phyloP scores from a whole-genome alignment of 2,329 filamentous ascomycete genomes.

The Cryphonectria nitschkei region DNA sequence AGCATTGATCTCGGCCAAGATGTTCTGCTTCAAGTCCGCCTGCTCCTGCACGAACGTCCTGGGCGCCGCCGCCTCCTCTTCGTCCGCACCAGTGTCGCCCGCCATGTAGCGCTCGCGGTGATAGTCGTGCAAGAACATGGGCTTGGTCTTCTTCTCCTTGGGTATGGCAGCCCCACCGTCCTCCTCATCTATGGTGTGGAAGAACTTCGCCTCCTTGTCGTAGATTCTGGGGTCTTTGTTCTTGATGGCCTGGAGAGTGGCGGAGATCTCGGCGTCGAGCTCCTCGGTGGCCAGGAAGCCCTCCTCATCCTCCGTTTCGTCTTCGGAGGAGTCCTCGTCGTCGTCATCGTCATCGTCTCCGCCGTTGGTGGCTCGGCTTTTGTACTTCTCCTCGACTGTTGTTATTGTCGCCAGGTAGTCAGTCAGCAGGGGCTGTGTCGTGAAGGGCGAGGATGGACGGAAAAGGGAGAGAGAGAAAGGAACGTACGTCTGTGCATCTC shows the following conservation, averaged over 20 bases:
- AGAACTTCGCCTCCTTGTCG: constrained; percentile 79
- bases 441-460: background rate
- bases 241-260: constrained; percentile 83
- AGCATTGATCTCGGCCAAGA: constrained; percentile 81
- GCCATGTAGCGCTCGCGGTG: constrained; percentile 87
- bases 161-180: constrained; percentile 32
- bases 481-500: constrained; percentile 72
- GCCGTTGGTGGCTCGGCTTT: constrained; percentile 41
- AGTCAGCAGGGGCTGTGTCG: background rate
- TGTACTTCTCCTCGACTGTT: constrained; percentile 87
- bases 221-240: constrained; percentile 92
- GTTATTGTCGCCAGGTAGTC: constrained; percentile 28
- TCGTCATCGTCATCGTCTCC: constrained; percentile 55
- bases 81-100: constrained; percentile 64
- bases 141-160: constrained; percentile 72
- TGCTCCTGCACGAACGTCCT: constrained; percentile 89
- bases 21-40: constrained; percentile 74
- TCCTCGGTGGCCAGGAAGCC: constrained; percentile 84
- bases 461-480: background rate
- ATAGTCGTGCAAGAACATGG: constrained; percentile 86
- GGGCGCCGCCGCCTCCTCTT: constrained; percentile 54
- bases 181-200: constrained; percentile 63
- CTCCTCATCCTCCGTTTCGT: constrained; percentile 88
- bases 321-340: constrained; percentile 68
- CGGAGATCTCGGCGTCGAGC: constrained; percentile 84